phyloP scores from a whole-genome alignment of 2,329 filamentous ascomycete genomes.

The Neopestalotiopsis clavispora region DNA sequence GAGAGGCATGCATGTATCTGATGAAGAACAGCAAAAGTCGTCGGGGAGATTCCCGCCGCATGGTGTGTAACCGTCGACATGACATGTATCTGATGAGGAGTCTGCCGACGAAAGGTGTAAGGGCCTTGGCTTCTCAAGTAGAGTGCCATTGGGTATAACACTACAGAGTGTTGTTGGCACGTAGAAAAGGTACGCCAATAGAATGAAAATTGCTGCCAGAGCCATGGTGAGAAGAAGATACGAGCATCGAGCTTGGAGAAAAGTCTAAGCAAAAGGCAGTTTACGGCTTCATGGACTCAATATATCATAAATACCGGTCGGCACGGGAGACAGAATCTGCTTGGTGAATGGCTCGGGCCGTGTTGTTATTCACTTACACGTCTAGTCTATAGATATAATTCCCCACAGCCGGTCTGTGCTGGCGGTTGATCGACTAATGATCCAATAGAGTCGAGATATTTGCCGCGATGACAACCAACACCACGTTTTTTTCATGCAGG shows the following conservation, averaged over 20 bases:
- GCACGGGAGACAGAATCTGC: neutral
- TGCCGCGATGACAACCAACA: constrained; percentile 16
- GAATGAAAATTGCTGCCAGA: neutral
- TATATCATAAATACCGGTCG: neutral
- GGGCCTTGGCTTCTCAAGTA: neutral
- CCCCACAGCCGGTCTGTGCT: constrained; percentile 5
- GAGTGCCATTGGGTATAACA: neutral
- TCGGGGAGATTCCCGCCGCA: constrained; percentile 23
- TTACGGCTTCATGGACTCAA: neutral
- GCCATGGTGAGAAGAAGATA: constrained; percentile 3
- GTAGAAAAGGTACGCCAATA: neutral
- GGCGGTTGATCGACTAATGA: constrained; percentile 16
- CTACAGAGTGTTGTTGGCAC: neutral
- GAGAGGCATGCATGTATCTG: constrained; percentile 17
- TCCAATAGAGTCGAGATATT: constrained; percentile 4
- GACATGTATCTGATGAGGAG: constrained; percentile 6
- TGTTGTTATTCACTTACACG: constrained; percentile 11
- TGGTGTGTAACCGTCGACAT: constrained; percentile 13
- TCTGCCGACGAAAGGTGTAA: neutral
- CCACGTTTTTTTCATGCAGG: constrained; percentile 6
- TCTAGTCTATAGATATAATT: neutral
- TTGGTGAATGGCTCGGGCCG: constrained; percentile 3
- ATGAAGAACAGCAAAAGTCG: constrained; percentile 24
- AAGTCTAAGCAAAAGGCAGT: neutral
- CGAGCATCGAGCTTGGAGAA: neutral